These are phyloP conservation scores for Protomyces macrosporus DNA, from an alignment of 1,139 yeast species.

Conservation along the genomic window DNA sequence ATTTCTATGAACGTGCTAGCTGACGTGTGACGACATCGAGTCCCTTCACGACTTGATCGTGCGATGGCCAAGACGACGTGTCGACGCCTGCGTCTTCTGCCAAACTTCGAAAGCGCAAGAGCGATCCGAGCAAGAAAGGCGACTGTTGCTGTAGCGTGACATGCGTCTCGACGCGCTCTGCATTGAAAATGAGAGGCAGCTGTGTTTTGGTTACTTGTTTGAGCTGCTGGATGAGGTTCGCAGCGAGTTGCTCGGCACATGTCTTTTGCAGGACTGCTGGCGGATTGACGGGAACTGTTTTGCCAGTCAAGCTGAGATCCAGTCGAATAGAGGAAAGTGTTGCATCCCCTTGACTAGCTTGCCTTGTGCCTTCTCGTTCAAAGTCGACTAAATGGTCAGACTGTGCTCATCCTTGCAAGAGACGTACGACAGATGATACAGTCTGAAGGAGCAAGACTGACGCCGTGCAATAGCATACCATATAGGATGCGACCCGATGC, in stretches of 20 bases:
- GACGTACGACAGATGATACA: not conserved
- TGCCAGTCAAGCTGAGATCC: too few species aligned
- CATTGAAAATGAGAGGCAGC: not conserved
- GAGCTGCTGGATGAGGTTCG: not conserved
- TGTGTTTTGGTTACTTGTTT: not conserved
- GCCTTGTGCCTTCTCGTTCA: too few species aligned
- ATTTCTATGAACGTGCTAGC: not conserved
- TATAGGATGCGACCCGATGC: not conserved
- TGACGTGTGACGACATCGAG: not conserved
- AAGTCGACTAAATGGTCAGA: not conserved
- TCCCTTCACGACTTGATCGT: not conserved
- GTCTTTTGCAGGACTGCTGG: too few species aligned
- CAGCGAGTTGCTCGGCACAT: not conserved
- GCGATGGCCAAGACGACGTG: not conserved
- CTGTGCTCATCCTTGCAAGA: not conserved
- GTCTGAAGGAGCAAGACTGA: not conserved
- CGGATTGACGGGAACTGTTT: too few species aligned
- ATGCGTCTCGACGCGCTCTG: not conserved
- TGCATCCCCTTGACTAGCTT: too few species aligned
- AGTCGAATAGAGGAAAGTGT: too few species aligned
- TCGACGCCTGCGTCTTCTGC: not conserved
- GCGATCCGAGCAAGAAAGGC: not conserved
- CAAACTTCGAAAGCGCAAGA: not conserved
- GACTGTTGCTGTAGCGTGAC: not conserved
- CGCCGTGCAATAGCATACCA: not conserved